Base-by-base conservation (phyloP, 1,284 basidiomycete genomes). In the Volvariella surrecta region DNA sequence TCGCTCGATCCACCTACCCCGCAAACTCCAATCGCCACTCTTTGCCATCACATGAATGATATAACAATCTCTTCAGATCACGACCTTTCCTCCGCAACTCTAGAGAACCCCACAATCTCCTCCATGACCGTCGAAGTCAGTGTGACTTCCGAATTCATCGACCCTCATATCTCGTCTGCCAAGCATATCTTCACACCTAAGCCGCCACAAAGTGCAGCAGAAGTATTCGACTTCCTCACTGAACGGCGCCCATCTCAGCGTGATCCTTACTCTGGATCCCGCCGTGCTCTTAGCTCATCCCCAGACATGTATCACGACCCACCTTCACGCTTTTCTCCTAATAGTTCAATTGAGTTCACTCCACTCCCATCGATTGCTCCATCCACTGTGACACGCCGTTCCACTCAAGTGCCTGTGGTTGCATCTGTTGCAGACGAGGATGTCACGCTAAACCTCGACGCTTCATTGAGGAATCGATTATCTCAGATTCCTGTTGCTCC, bases 41-140 rank as follows among this genome's bases (percentile, higher is more conserved):
- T 44, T 32, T 43, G 45, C 45, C 45, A 51, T 48, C 18, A 48
- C 40, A 47, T 43, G 45, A 30, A 55, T 35, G 56, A 56, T 51
- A 66, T 56, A 46, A 59, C 71, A 7, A 58, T 73, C 53, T 54
- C 64, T 54, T 61, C 68, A 10, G 67, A 75, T 45, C 59, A 67
- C 52, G 70, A 74, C 52, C 58, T 68, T 48, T 66, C 68, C 10
- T 64, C 63, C 39, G 57, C 56, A 42, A 50, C 61, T 16, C 53
- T 59, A 40, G 62, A 71, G 48, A 68, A 74, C 48, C 71, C 67
- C 2, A 71, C 70, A 17, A 76, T 83, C 42, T 81, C 79, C 2
- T 87, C 84, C 0, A 70, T 85, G 63, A 76, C 81, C 47, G 84
- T 86, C 3, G 81, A 86, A 56, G 62, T 77, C 40, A 84, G 82